Base-by-base conservation (phyloP, 306 rosid species). In the Pyrus pyrifolia region DNA sequence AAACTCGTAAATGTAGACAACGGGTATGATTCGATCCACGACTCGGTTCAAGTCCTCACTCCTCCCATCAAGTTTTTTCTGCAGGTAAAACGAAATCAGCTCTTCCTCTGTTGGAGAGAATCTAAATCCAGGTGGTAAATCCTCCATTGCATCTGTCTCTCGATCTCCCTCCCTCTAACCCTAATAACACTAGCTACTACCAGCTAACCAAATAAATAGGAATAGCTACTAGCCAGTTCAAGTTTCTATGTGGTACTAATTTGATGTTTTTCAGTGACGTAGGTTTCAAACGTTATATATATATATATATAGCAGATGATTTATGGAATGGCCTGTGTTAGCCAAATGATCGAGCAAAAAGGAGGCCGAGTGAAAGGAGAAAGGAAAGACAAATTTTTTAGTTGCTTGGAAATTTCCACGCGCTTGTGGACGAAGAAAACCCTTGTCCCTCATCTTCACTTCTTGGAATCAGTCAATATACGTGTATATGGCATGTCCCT, bases 71-170 rank as follows among this genome's bases (percentile, higher is more conserved):
- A 94, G 89, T 84, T 88, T 91, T 35, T 83, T 84, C 2, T 30
- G 84, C 18, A 94, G 84, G 80, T 91, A 91, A 81, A 91, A 90
- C 0, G 87, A 81, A 58, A 94, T 77, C 30, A 93, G 74, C 70
- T 93, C 97, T 73, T 91, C 97, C 81, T 93, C 97, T 4, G 97
- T 93, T 0, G 97, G 98, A 81, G 86, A 91, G 85, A 94, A 94
- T 30, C 96, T 87, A 84, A 82, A 91, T 78, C 97, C 97, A 11
- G 93, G 94, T 73, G 92, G 75, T 70, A 89, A 78, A 69, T 81
- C 77, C 22, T 57, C 88, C 97, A 91, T 89, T 55, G 14, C 33
- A 19, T 6, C 46, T 77, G 42, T 57, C 19, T 42, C 61, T 69
- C 66, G 40, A 19, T 61, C 61, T 14, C 64, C 25, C 2, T 8